Base-by-base conservation (phyloP, 225 moss, liverwort and hornwort species). In the Thuidium tamariscinum region DNA sequence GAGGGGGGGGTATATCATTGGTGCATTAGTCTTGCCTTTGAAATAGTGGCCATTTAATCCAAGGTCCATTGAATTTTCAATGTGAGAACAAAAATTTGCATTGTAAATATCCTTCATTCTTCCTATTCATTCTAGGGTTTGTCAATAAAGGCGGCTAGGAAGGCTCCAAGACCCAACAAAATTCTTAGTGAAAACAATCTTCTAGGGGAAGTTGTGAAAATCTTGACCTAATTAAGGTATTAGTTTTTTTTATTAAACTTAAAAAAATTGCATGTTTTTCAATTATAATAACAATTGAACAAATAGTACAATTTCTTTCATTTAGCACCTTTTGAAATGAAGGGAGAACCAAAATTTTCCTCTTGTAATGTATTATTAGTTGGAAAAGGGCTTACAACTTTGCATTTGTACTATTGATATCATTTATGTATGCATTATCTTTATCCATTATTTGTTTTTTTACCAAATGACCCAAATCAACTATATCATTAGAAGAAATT, bases 181-280 rank as follows among this genome's bases (percentile, higher is more conserved):
- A 66, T 36, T 66, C 11, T 20, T 36, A 0, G 1, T 36, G 3
- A 1, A 2, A 21, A 66, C 11, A 66, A 36, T 0, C 21, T 3
- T 36, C 12, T 0, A 9, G 3, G 17, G 1, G 2, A 32, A 32
- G 4, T 0, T 32, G 2, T 7, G 16, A 63, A 4, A 32, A 63
- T 1, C 0, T 0, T 32, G 1, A 8, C 9, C 34, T 63, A 34
- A 17, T n/a, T n/a, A n/a, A n/a, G n/a, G n/a, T n/a, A n/a, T n/a
- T n/a, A n/a, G n/a, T n/a, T n/a, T n/a, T n/a, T n/a, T n/a, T n/a
- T n/a, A n/a, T n/a, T n/a, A n/a, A n/a, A n/a, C 8, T 16, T 66
- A 0, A 66, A 36, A 11, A 36, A 18, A 18, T 18, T 19, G 2
- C 4, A 18, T n/a, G n/a, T 65, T 10, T 41, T 15, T 59, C 42